A percentile compares a stretch with the other conserved stretches of the same genome.
phyloP scores from a whole-genome alignment of 371 early-diverging fungal genomes.

The Mucor velutinosus region DNA sequence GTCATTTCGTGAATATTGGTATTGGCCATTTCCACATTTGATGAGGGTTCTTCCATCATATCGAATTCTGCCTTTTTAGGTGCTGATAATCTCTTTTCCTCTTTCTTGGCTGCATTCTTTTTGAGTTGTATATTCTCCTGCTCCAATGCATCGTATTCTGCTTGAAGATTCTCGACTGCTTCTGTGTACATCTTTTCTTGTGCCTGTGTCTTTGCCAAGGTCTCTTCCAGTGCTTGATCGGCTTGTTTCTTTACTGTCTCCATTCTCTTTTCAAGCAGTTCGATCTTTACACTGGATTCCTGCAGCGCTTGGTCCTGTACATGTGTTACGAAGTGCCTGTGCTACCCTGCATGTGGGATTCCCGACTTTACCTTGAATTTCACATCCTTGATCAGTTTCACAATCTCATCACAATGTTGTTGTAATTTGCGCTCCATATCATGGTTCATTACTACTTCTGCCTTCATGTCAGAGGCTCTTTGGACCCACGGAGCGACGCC shows the following conservation, averaged over 20 bases:
- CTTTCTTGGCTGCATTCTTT: slow-evolving; percentile 47
- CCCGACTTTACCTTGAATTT: slow-evolving; percentile 61
- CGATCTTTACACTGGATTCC: slow-evolving; percentile 76
- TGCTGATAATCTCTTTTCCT: slow-evolving; percentile 41
- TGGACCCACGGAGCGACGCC: slow-evolving; percentile 78
- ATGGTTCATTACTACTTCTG: slow-evolving; percentile 73
- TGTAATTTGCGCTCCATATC: slow-evolving; percentile 79
- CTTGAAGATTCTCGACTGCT: slow-evolving; percentile 72
- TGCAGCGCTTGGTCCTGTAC: slow-evolving; percentile 72
- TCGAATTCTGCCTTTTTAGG: slow-evolving; percentile 31
- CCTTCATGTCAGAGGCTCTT: slow-evolving; percentile 80
- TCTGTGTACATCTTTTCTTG: slow-evolving; percentile 75
- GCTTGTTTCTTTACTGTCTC: slow-evolving; percentile 68
- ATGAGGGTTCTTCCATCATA: slow-evolving; percentile 7
- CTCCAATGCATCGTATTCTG: slow-evolving; percentile 70
- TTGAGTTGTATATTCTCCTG: slow-evolving; percentile 66
- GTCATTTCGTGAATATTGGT: slow-evolving; percentile 22
- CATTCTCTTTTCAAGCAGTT: slow-evolving; percentile 77
- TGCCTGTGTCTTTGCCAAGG: slow-evolving; percentile 58
- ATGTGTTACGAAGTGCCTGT: not conserved
- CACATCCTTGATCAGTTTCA: slow-evolving; percentile 72
- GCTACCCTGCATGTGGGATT: not conserved
- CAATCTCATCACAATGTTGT: slow-evolving; percentile 75
- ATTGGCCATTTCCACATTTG: slow-evolving; percentile 10
- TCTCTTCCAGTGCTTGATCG: slow-evolving; percentile 65